Percentiles rank a stretch among this genome's conserved stretches.
Evolutionary conservation across 208 protist genomes (phyloP).

Genomic region (Endotrypanum monterogeii): DNA sequence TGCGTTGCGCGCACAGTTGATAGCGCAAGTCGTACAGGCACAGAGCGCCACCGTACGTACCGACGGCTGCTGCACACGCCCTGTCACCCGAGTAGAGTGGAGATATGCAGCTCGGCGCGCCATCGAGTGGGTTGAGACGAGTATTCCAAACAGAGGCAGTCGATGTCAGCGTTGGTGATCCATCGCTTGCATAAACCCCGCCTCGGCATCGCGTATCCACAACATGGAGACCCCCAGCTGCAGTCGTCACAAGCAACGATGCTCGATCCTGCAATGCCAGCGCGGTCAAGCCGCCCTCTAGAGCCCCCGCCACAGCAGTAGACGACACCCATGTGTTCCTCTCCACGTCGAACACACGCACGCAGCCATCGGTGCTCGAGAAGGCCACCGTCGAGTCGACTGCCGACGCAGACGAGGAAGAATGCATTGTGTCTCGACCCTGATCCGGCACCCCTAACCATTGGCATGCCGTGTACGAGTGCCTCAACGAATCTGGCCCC

Average conservation of each 20-base stretch:
- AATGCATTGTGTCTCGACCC: not conserved
- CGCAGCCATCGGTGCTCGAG: slow-evolving; percentile 50
- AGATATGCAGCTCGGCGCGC: slow-evolving; percentile 40
- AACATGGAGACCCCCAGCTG: slow-evolving; percentile 37
- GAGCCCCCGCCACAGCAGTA: slow-evolving; percentile 4
- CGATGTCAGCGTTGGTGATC: not conserved
- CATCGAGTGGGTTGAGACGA: slow-evolving; percentile 27
- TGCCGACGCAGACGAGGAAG: not conserved
- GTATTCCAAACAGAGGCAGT: slow-evolving; percentile 40
- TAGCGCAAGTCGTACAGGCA: slow-evolving; percentile 80
- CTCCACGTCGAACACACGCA: slow-evolving; percentile 41
- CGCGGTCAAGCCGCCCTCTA: slow-evolving; percentile 39
- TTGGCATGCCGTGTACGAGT: slow-evolving; percentile 32
- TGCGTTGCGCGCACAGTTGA: slow-evolving; percentile 38
- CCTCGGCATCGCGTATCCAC: slow-evolving; percentile 30
- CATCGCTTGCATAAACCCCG: not conserved
- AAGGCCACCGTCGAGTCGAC: slow-evolving; percentile 26
- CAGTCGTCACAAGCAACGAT: slow-evolving; percentile 43
- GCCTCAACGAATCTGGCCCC: not conserved
- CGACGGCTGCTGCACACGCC: slow-evolving; percentile 42
- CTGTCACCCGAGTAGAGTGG: slow-evolving; percentile 37
- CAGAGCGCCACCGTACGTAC: slow-evolving; percentile 43
- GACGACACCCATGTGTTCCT: slow-evolving; percentile 33
- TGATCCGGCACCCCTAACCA: slow-evolving; percentile 14
- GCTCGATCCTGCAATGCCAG: slow-evolving; percentile 25